Base-by-base conservation (phyloP, 192 early-diverging fungal genomes). In the Geranomyces variabilis region DNA sequence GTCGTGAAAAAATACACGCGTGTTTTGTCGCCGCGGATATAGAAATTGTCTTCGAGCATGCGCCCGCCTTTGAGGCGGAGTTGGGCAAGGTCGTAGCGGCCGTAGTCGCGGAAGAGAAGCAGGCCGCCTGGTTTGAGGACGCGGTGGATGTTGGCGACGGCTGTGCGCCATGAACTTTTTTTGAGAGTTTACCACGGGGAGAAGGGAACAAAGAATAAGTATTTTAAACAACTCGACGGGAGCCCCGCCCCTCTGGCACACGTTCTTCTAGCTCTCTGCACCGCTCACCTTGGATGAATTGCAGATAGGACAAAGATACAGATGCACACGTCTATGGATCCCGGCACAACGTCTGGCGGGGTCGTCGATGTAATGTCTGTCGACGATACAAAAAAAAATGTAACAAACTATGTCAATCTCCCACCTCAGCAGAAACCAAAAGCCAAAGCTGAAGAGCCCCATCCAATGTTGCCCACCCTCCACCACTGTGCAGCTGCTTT, bases 221-320 rank as follows among this genome's bases (percentile, higher is more conserved):
- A n/a, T n/a, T n/a, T n/a, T n/a, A n/a, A n/a, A n/a, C n/a, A n/a
- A n/a, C n/a, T n/a, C n/a, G n/a, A n/a, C n/a, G n/a, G n/a, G n/a
- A n/a, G 36, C 36, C 10, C 36, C 36, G 5, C 36, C 10, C 10
- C 10, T 41, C 36, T 10, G 5, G 3, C 36, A 10, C 36, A 10
- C 36, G 3, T 41, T 41, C 36, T 41, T 41, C 36, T 41, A 7
- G 3, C 10, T 41, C 10, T 41, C 10, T 1, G 31, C 24, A 21
- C n/a, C 19, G 44, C 68, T 22, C 26, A 70, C 60, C 29, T 90
- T 81, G 53, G 96, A 44, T 93, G 88, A 24, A 99, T 63, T 13
- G 98, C 96, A 6, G 93, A 95, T 21, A 99, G 82, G 8, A 98
- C 96, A 85, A 96, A 99, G 61, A 99, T 95, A 70, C 95, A 88